Conservation (phyloP, 2,329 filamentous ascomycete species). For the Aspergillus clavatus region DNA sequence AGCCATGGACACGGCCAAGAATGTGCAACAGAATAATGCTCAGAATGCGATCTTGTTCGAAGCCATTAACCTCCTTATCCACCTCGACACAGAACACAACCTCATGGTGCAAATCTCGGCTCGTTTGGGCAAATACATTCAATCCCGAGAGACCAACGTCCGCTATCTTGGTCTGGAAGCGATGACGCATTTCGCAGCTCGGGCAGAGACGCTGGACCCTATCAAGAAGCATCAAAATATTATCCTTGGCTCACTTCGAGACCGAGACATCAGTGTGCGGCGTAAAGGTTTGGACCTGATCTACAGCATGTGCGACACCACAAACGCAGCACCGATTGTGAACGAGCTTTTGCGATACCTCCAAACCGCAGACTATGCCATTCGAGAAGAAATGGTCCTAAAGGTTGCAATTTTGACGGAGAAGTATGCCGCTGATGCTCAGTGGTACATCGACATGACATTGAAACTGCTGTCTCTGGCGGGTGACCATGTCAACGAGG, state of each 20-base stretch:
- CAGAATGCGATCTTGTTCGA: constrained; percentile 98
- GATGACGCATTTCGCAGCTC: constrained; percentile 94
- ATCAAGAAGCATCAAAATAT: constrained; percentile 98
- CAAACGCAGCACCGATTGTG: constrained; percentile 91
- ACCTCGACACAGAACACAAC: constrained; percentile 88
- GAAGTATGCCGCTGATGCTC: constrained; percentile 95
- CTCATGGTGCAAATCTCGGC: constrained; percentile 95
- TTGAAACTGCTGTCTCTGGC: constrained; percentile 91
- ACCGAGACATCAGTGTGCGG: constrained; percentile 94
- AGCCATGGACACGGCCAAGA: constrained; percentile 91
- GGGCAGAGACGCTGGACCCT: constrained; percentile 88
- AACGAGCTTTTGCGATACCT: constrained; percentile 90
- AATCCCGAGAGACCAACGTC: constrained; percentile 94
- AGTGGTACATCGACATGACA: constrained; percentile 99
- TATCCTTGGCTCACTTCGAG: constrained; percentile 88
- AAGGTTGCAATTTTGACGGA: constrained; percentile 98
- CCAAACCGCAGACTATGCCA: constrained; percentile 94
- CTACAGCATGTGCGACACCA: constrained; percentile 98
- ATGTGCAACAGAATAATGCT: constrained; percentile 98
- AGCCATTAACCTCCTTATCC: constrained; percentile 97
- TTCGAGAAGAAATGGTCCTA: constrained; percentile 97
- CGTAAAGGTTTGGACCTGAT: constrained; percentile 91
- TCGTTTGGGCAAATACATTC: constrained; percentile 88
- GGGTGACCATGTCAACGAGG: constrained; percentile 96
- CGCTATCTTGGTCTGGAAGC: constrained; percentile 93